Base-by-base conservation (phyloP, 208 protist genomes). In the Wallacemonas sp. region DNA sequence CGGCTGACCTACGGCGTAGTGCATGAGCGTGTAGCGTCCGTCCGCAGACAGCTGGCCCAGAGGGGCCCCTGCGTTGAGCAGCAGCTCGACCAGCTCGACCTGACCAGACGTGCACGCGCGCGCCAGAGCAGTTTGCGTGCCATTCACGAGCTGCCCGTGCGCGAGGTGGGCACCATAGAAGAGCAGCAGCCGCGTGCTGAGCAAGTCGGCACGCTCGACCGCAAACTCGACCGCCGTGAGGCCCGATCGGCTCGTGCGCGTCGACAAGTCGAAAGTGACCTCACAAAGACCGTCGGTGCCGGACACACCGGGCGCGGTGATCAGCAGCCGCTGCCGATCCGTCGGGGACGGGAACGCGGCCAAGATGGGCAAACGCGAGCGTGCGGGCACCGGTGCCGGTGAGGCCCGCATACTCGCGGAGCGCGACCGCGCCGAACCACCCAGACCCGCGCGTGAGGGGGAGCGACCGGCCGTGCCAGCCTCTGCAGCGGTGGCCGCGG, bases 21-120 rank as follows among this genome's bases (percentile, higher is more conserved):
- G 91, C 11, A 96, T 79, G 7, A 96, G 78, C 8, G 91, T 93
- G 74, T 95, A 95, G 20, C 82, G 85, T 2, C 91, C 91, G 49
- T 96, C 87, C 2, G 71, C 32, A 11, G 86, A 93, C 22, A 95
- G 65, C 57, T 87, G 76, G 31, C 49, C 61, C 26, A 88, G 59
- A 11, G 61, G 25, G 49, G 88, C 89, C 3, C 89, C 89, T 1
- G 79, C 74, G 45, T 82, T 70, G 32, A 94, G 77, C 20, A 94
- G 66, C 22, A 45, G 18, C 67, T 94, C 89, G 3, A 87, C 82
- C 10, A 72, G 61, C 22, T 76, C 78, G 11, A 80, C 71, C 45
- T 92, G 76, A 11, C 89, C 89, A 0, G 22, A 55, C 4, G 69
- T 25, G 57, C 86, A 92, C 22, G 89, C 89, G 1, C 84, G 79